Percentiles rank a stretch among this genome's conserved stretches.
Evolutionary conservation across 345 rosid genomes (phyloP).

Genomic region (Brassica carinata): DNA sequence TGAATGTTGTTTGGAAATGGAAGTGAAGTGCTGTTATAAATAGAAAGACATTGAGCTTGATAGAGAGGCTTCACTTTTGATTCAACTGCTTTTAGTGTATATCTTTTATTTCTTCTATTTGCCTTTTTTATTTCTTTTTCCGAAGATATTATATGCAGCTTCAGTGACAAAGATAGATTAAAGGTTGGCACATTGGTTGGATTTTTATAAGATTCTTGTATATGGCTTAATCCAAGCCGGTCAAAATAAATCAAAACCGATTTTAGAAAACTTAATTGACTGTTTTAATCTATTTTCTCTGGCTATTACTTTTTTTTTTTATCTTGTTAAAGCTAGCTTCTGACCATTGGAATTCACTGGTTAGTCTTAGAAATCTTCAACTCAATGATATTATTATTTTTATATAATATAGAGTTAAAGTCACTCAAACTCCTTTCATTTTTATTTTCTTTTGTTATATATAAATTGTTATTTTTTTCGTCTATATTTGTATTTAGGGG

Average conservation of each 20-base stretch:
- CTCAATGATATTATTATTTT: background rate
- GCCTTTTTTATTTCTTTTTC: background rate
- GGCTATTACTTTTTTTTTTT: background rate
- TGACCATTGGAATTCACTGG: background rate
- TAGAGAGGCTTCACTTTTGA: constrained; percentile 37
- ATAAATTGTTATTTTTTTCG: too few species aligned
- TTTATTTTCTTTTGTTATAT: too few species aligned
- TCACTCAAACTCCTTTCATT: background rate
- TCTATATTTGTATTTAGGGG: background rate
- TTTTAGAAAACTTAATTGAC: constrained; percentile 1
- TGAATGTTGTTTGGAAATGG: constrained; percentile 31
- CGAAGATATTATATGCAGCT: constrained; percentile 15
- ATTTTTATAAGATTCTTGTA: background rate
- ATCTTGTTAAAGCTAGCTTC: background rate
- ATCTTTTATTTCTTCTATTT: constrained; percentile 22
- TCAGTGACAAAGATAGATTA: background rate
- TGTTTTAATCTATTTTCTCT: background rate
- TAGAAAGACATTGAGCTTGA: constrained; percentile 34
- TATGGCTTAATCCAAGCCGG: background rate
- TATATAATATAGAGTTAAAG: background rate
- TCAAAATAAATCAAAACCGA: background rate
- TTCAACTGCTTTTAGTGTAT: constrained; percentile 40
- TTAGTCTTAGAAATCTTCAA: background rate
- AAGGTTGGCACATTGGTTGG: background rate
- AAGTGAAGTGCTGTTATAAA: constrained; percentile 40